These are phyloP conservation scores for Pholiota adiposa DNA, from an alignment of 1,284 basidiomycete species.

Conservation along the genomic window DNA sequence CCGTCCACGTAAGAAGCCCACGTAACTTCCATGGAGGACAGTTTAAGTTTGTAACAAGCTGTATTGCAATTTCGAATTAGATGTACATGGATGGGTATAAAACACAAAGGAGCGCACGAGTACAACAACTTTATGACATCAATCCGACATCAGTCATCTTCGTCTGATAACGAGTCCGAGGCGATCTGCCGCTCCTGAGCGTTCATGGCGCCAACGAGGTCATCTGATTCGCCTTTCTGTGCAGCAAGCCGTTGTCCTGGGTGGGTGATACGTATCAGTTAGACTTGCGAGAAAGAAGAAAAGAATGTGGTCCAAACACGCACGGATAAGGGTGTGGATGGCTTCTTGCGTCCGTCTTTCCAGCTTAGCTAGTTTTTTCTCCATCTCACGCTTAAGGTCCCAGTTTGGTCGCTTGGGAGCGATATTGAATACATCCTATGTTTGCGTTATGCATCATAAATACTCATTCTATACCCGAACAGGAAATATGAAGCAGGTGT, in stretches of 20 bases:
- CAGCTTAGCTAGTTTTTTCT: constrained; percentile 87
- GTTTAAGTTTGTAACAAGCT: constrained; percentile 1
- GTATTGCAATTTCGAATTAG: constrained; percentile 7
- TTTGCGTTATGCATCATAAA: neutral
- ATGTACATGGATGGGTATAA: constrained; percentile 12
- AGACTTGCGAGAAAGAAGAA: constrained; percentile 21
- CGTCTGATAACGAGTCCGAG: constrained; percentile 51
- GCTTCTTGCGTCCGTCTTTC: constrained; percentile 91
- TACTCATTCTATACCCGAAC: neutral
- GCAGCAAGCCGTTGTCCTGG: constrained; percentile 76
- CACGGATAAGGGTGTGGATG: constrained; percentile 91
- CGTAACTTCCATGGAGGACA: constrained; percentile 5
- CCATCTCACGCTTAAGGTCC: constrained; percentile 96
- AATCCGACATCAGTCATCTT: constrained; percentile 40
- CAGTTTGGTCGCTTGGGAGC: constrained; percentile 96
- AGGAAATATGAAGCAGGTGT: constrained; percentile 1
- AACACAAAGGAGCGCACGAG: constrained; percentile 26
- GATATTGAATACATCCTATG: constrained; percentile 93
- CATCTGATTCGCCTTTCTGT: constrained; percentile 77
- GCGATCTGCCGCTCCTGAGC: constrained; percentile 64
- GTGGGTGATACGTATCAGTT: constrained; percentile 9
- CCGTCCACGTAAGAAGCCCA: neutral
- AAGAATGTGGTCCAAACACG: constrained; percentile 33
- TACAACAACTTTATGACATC: constrained; percentile 15
- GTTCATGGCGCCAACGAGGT: constrained; percentile 78